Evolutionary conservation across 148 eudicot species (phyloP).

Genomic region (Diospyros lotus): DNA sequence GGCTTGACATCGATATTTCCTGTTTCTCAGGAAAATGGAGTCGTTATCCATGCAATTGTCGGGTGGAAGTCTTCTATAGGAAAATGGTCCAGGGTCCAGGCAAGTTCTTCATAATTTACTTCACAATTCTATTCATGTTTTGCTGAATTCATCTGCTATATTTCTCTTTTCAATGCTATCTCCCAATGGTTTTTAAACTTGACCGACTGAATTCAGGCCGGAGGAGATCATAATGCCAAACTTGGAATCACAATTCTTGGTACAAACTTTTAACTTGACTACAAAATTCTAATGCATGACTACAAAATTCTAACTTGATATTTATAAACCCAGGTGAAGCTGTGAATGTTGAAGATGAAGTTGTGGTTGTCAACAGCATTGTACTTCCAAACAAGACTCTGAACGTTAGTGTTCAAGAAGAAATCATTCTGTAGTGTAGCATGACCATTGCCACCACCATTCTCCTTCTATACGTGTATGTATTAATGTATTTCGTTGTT

Average conservation of each 20-base stretch:
- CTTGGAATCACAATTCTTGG: conserved; percentile 75
- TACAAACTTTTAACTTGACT: conserved; percentile 17
- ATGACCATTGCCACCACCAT: not conserved
- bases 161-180: not conserved
- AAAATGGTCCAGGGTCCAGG: conserved; percentile 77
- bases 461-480: not conserved
- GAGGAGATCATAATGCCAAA: conserved; percentile 65
- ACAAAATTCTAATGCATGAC: not conserved
- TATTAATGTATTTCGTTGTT: not conserved
- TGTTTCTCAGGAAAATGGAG: conserved; percentile 60
- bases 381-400: conserved; percentile 82
- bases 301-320: not conserved
- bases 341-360: conserved; percentile 70
- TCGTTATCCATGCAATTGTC: conserved; percentile 54
- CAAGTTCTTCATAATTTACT: conserved; percentile 3
- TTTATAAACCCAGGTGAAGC: conserved; percentile 44
- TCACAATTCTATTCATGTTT: too few relatives aligned
- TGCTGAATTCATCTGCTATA: not conserved
- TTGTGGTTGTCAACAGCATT: conserved; percentile 59
- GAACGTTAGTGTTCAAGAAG: conserved; percentile 79
- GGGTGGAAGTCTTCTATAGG: conserved; percentile 73
- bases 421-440: conserved; percentile 45
- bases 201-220: conserved; percentile 38
- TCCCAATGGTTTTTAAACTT: not conserved
- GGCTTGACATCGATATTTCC: conserved; percentile 4